Evolutionary conservation across 495 filamentous ascomycete genomes (phyloP).

Genomic region (Penicillium chermesinum): DNA sequence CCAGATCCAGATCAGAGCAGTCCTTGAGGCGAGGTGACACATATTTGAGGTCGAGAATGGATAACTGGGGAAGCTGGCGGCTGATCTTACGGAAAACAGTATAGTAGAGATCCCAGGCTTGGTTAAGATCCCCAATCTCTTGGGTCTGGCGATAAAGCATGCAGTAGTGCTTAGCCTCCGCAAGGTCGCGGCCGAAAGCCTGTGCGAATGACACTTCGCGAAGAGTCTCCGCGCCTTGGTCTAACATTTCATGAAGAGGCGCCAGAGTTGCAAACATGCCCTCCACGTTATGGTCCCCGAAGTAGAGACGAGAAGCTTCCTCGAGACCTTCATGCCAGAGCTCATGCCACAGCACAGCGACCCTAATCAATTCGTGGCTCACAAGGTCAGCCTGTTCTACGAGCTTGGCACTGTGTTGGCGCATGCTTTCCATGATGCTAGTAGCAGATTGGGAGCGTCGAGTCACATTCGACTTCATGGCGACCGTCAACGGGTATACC

Average conservation of each 20-base stretch:
- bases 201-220: conserved; percentile 97
- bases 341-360: conserved; percentile 97
- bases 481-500: conserved; percentile 98
- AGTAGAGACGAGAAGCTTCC: conserved; percentile 87
- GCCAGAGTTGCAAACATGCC: conserved; percentile 92
- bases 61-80: conserved; percentile 86
- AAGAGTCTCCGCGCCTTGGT: conserved; percentile 83
- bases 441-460: conserved; percentile 77
- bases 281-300: conserved; percentile 92
- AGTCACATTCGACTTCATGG: conserved; percentile 86
- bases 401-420: conserved; percentile 85
- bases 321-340: conserved; percentile 99
- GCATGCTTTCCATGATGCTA: conserved; percentile 96
- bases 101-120: conserved; percentile 98
- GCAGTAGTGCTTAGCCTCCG: conserved; percentile 93
- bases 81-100: conserved; percentile 93
- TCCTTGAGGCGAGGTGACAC: conserved; percentile 88
- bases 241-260: conserved; percentile 86
- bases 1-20: conserved; percentile 78
- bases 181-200: conserved; percentile 89
- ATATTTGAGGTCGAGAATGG: conserved; percentile 88
- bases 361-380: conserved; percentile 89
- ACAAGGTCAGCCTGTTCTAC: conserved; percentile 95
- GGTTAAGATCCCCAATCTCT: conserved; percentile 90
- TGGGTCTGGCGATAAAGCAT: conserved; percentile 78